phyloP scores from a whole-genome alignment of 2,329 filamentous ascomycete species.

The Reticulascus tulasneorum region DNA sequence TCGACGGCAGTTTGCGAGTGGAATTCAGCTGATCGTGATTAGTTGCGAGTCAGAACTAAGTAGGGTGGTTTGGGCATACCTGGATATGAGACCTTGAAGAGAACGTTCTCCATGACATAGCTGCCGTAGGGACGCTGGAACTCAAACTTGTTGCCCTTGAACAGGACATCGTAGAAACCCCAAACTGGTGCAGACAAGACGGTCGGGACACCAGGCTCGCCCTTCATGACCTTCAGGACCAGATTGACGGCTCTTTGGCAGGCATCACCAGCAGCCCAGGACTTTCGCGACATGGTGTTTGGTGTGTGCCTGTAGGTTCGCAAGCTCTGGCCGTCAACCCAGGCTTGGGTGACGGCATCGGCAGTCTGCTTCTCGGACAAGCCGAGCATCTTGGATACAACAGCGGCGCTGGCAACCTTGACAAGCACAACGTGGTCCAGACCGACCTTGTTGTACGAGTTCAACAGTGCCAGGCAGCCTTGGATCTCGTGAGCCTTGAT shows the following conservation, averaged over 20 bases:
- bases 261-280: constrained; percentile 96
- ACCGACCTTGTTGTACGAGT: constrained; percentile 98
- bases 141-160: constrained; percentile 91
- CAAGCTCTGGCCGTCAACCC: constrained; percentile 93
- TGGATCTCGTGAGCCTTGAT: constrained; percentile 99
- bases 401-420: constrained; percentile 93
- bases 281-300: constrained; percentile 99
- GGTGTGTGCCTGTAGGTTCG: constrained; percentile 96
- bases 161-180: constrained; percentile 98
- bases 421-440: constrained; percentile 96
- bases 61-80: constrained; percentile 46
- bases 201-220: constrained; percentile 86
- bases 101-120: constrained; percentile 99
- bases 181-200: constrained; percentile 89
- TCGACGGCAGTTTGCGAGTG: constrained; percentile 98
- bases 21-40: constrained; percentile 67
- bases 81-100: constrained; percentile 99
- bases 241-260: constrained; percentile 94
- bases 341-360: constrained; percentile 93
- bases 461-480: constrained; percentile 92
- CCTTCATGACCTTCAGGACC: constrained; percentile 84
- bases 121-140: constrained; percentile 96
- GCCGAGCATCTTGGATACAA: constrained; percentile 93
- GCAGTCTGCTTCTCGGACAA: constrained; percentile 86
- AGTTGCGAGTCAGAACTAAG: neutral